Base-by-base conservation (phyloP, 192 early-diverging fungal species). In the Spizellomyces punctatus region DNA sequence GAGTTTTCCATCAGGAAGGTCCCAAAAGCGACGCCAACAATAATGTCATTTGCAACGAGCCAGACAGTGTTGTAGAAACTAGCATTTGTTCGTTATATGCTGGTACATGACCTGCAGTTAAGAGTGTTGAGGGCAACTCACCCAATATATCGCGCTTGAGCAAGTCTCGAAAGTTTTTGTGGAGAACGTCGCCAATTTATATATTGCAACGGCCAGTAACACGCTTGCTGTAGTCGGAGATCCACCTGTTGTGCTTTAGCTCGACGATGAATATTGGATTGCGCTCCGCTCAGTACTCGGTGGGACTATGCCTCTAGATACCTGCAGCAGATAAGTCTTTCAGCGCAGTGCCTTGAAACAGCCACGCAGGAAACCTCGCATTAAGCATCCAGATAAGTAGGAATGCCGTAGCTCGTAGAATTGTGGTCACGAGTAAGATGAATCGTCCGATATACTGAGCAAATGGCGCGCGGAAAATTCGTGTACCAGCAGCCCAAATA, bases 1-100 rank as follows among this genome's bases (percentile, higher is more conserved):
- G 85, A 76, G 71, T 94, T 84, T 43, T 82, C 78, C 16, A 92
- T 80, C 21, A 98, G 68, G 46, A 90, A 86, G 0, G 87, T 85
- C 8, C 94, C 93, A 3, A 96, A 69, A 0, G 91, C 84, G 1
- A 93, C 78, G 0, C 96, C 96, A 63, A 99, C 83, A 57, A 94
- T 90, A 7, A 96, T 85, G 74, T 98, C 96, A 69, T 96, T 93
- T 7, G 89, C 90, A n/a, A 95, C 89, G 21, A 96, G 88, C 95
- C 96, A 99, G 74, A 94, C 88, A 58, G 91, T 93, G 78, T 98
- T 99, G 80, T 94, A 95, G 72, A 99, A 96, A 62, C 92, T 92
- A 54, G 2, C 50, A 54, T 0, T 19, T 62, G 16, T 6, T 17
- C 17, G 46, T 12, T 45, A 17, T 10, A 61, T n/a, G 14, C 59